Evolutionary conservation across 352 stramenopile species (phyloP).

Genomic region (Pythium monospermum): DNA sequence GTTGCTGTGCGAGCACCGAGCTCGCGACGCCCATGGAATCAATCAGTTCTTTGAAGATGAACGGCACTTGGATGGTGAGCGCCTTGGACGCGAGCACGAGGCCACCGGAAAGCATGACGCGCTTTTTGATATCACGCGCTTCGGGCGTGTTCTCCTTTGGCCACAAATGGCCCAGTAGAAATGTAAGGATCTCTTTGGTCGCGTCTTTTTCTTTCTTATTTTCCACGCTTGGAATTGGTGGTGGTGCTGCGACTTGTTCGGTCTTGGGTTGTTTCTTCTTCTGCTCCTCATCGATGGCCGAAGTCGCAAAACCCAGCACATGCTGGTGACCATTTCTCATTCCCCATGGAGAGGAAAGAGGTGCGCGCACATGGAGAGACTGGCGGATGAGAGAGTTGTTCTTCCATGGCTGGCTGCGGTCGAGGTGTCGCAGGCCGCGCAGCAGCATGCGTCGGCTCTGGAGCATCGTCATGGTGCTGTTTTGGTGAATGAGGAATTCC

Average conservation of each 20-base stretch:
- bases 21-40: slow-evolving; percentile 49
- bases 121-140: slow-evolving; percentile 34
- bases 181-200: slow-evolving; percentile 31
- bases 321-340: slow-evolving; percentile 2
- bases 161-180: slow-evolving; percentile 33
- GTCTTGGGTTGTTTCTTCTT: slow-evolving; percentile 19
- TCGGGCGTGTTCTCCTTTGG: slow-evolving; percentile 25
- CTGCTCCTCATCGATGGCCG: slow-evolving; percentile 16
- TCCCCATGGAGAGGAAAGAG: too few relatives aligned
- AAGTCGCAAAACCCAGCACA: slow-evolving; percentile 19
- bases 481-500: slow-evolving; percentile 1
- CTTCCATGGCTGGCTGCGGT: slow-evolving; percentile 20
- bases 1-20: slow-evolving; percentile 19
- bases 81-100: slow-evolving; percentile 83
- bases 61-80: slow-evolving; percentile 89
- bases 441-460: slow-evolving; percentile 18
- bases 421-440: slow-evolving; percentile 23
- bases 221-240: too few relatives aligned
- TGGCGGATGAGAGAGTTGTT: background rate
- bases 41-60: slow-evolving; percentile 93
- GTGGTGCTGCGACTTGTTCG: slow-evolving; percentile 9
- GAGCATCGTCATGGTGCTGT: slow-evolving; percentile 15
- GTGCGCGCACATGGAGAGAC: too few relatives aligned
- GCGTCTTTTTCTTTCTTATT: slow-evolving; percentile 21
- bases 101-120: slow-evolving; percentile 56